Evolutionary conservation across 2,329 filamentous ascomycete genomes (phyloP), one percentile per base, ranked within the genome.

Genomic region (Myriosclerotinia duriaeana): DNA sequence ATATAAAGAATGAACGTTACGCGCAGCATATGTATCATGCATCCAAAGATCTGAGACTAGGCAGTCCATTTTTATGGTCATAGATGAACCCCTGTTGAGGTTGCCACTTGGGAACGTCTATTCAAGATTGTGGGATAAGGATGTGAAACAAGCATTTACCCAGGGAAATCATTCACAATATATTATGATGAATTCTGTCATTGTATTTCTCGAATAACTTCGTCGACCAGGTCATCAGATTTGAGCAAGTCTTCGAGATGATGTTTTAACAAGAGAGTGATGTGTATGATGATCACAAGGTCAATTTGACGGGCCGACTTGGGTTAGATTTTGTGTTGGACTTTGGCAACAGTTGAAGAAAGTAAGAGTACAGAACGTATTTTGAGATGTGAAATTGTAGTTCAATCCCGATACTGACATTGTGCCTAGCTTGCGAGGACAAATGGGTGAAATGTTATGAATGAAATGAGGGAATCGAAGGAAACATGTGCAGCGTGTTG

Each of bases 221-320:
- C 30, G 5, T 22, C 34, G 15, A 5, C 34, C 3, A 50, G 58
- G 58, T 60, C 58, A 60, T 60, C 58, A 15, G 58, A 36, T 48
- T 60, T 15, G 34, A 26, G 20, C 8, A 17, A 60, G 34, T 50
- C 34, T 8, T 38, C n/a, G 42, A 60, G n/a, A 22, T 60, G 20
- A 22, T 60, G 34, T 60, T 38, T 50, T 5, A n/a, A 50, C 7
- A 22, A 50, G 44, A 60, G 44, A 50, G 34, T 60, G 30, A 38
- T 60, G 20, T 60, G 20, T 60, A 36, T 8, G 12, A 26, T 60
- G 58, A 60, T 60, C 58, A 60, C 58, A 60, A 60, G 58, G 44
- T 50, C 44, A 50, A 40, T 50, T 60, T 50, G 44, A 26, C 44
- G 58, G 58, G 44, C 58, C 58, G 58, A 60, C 34, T 34, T 26